Evolutionary conservation across 2,329 filamentous ascomycete genomes (phyloP), one percentile per base, ranked within the genome.

Genomic region (Clarireedia sp.): DNA sequence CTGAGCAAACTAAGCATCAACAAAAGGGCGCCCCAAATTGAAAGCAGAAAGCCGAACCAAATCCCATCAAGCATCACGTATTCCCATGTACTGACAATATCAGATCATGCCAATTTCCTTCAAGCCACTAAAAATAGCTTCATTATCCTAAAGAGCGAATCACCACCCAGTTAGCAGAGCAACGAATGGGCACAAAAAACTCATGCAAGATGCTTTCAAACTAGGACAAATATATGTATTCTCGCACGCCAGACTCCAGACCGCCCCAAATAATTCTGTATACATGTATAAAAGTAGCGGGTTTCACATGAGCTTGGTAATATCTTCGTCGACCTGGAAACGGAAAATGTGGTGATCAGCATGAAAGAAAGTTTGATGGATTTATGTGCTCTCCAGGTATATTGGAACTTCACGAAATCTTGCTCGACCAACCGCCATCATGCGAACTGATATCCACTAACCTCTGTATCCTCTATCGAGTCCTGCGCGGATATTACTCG

Each of bases 401-500:
- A 26, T 48, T 10, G n/a, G 16, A 37, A 40, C 12, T 10, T 46
- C 72, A 70, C 58, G 71, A 74, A 72, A 72, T 73, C 70, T n/a
- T 1, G 16, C 38, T n/a, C 17, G n/a, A 12, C 43, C 24, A 21
- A 33, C n/a, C 17, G 26, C 33, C 48, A 26, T 6, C 29, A 48
- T 37, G 43, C 33, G 14, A 54, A 54, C 37, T 48, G 37, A 49
- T 49, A 17, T 43, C 33, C 21, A 69, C 67, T 83, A 74, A 99
- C 94, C 90, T 99, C 94, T 86, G 97, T 96, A 69, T 99, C 94
- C 75, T 99, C 94, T 55, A 99, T 78, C 58, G 91, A 95, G 73
- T 99, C 94, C 73, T 99, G 92, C 70, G 97, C 94, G 56, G 89
- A 89, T 69, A 99, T 99, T 69, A 92, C 96, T 60, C 94, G 80